A percentile compares a stretch with the other conserved stretches of the same genome.
These are phyloP conservation scores for Trifolium repens DNA, from an alignment of 306 rosid genomes.

Conservation along the genomic window DNA sequence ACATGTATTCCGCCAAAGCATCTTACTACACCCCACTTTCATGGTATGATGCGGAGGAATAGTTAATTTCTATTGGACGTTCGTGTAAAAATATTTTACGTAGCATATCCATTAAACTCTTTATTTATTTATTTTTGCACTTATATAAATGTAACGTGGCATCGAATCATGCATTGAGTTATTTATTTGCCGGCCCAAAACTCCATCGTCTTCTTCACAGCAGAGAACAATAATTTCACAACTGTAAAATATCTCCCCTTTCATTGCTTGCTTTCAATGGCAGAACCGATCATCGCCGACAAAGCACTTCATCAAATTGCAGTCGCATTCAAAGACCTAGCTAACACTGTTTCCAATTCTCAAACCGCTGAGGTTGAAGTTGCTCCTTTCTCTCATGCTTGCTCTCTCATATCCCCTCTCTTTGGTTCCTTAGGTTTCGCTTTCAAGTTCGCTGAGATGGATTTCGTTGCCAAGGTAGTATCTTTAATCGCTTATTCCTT, in stretches of 20 bases:
- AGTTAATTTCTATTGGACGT: too few relatives aligned
- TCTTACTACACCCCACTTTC: too few relatives aligned
- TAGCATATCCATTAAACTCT: too few relatives aligned
- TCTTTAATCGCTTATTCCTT: neutral
- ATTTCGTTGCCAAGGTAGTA: conserved; percentile 78
- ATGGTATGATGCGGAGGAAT: too few relatives aligned
- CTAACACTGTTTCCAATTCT: conserved; percentile 55
- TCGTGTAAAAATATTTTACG: too few relatives aligned
- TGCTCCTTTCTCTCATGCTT: conserved; percentile 75
- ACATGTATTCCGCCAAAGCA: too few relatives aligned
- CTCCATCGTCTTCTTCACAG: neutral
- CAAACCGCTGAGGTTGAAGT: conserved; percentile 53
- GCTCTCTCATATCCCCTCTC: conserved; percentile 85
- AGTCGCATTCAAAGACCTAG: conserved; percentile 69
- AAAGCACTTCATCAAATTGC: conserved; percentile 68
- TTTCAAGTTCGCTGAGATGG: conserved; percentile 94
- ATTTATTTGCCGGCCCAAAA: neutral
- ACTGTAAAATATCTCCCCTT: neutral
- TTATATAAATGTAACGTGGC: too few relatives aligned
- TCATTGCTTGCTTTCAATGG: conserved; percentile 48
- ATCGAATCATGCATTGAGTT: neutral
- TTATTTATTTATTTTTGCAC: too few relatives aligned
- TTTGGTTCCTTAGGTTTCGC: conserved; percentile 90
- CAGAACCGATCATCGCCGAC: conserved; percentile 31
- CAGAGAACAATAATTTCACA: neutral